A percentile compares a stretch with the other conserved stretches of the same genome.
phyloP scores from a whole-genome alignment of 106 monocot genomes.

The Dactylorhiza incarnata region DNA sequence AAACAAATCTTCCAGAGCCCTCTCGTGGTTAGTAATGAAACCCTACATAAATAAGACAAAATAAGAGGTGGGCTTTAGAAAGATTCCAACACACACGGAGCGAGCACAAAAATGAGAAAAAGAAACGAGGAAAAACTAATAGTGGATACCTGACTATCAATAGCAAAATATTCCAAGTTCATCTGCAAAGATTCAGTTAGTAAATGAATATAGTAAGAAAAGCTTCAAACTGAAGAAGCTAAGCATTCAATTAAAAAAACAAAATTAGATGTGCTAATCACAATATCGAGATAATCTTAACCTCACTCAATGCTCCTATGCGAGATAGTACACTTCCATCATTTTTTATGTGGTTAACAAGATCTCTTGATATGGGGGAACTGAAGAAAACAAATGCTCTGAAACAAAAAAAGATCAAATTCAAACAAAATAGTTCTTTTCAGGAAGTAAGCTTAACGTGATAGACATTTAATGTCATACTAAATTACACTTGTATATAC shows the following conservation, averaged over 20 bases:
- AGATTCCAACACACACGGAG: background rate
- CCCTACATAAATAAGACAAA: slow-evolving; percentile 29
- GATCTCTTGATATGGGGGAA: slow-evolving; percentile 64
- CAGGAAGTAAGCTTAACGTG: no score
- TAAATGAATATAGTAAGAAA: slow-evolving; percentile 9
- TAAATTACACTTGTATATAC: slow-evolving; percentile 26
- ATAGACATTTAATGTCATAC: background rate
- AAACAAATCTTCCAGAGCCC: slow-evolving; percentile 78
- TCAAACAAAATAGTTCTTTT: background rate
- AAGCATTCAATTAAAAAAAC: background rate
- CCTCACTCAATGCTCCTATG: slow-evolving; percentile 92
- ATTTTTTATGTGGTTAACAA: slow-evolving; percentile 63
- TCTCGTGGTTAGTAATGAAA: slow-evolving; percentile 78
- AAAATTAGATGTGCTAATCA: background rate
- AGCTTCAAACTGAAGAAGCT: background rate
- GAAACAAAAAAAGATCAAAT: slow-evolving; percentile 16
- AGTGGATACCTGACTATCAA: slow-evolving; percentile 82
- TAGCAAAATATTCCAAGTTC: slow-evolving; percentile 98
- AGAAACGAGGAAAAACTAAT: background rate
- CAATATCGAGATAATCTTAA: slow-evolving; percentile 18
- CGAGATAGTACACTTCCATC: slow-evolving; percentile 78
- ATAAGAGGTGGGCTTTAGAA: background rate
- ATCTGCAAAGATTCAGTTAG: slow-evolving; percentile 46
- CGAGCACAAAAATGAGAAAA: background rate
- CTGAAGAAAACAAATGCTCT: slow-evolving; percentile 99